A percentile compares a stretch with the other conserved stretches of the same genome.
Evolutionary conservation across 129 eudicot genomes (phyloP).

Genomic region (Helichrysum umbraculigerum): DNA sequence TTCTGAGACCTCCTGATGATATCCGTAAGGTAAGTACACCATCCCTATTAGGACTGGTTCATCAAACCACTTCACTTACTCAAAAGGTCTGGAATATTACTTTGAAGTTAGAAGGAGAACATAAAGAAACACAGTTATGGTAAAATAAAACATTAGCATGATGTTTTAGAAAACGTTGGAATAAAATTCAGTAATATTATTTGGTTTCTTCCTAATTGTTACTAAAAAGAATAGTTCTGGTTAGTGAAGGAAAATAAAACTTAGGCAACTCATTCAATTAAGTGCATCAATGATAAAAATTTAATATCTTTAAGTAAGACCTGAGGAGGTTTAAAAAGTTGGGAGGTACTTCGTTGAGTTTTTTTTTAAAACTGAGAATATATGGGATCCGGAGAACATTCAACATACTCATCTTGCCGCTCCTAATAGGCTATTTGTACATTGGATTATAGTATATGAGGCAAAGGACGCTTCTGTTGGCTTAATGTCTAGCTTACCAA

Average conservation of each 20-base stretch:
- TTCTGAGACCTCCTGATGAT: constrained; percentile 63
- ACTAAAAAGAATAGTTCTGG: background rate
- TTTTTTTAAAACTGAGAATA: no score
- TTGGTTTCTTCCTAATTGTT: background rate
- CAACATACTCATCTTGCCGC: no score
- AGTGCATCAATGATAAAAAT: background rate
- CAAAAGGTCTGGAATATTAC: constrained; percentile 1
- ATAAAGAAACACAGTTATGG: background rate
- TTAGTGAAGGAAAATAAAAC: background rate
- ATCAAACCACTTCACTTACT: background rate
- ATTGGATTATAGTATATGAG: background rate
- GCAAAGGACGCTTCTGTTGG: background rate
- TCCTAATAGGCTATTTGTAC: no score
- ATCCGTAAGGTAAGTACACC: constrained; percentile 62
- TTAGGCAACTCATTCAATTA: background rate
- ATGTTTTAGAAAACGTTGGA: background rate
- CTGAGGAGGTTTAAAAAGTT: background rate
- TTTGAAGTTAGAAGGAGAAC: background rate
- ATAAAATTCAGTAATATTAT: background rate
- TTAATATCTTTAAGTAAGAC: background rate
- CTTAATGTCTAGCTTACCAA: background rate
- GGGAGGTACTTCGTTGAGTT: background rate
- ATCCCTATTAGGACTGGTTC: background rate
- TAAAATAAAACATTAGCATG: background rate
- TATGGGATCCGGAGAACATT: no score